Base-by-base conservation (phyloP, 2,329 filamentous ascomycete species). In the Monosporascus ibericus region DNA sequence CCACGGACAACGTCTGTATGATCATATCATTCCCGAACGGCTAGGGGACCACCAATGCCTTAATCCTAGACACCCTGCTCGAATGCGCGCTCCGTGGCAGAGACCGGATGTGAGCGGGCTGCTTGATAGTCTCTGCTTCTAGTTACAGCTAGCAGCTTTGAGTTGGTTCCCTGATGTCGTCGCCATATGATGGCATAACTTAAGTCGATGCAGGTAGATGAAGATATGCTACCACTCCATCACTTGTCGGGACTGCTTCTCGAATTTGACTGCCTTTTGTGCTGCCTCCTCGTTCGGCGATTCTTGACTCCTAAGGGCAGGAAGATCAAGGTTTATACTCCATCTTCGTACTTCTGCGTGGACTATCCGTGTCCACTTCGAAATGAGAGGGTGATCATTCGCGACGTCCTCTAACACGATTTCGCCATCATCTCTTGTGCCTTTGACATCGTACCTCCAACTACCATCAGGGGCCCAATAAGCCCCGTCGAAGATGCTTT, bases 381-480 rank as follows among this genome's bases (percentile, higher is more conserved):
- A 68, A 39, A 91, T 65, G 48, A 90, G 58, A 38, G 88, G 88
- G 68, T 92, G 88, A 25, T 81, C 78, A 39, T 72, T 74, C 1
- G 86, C 87, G 46, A 91, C 80, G 63, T 86, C 78, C 38, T 74
- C 67, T 59, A 87, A 85, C 0, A 52, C 7, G 9, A 63, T 48
- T 5, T 69, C 67, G 6, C 67, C 72, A 6, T 67, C 63, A 7
- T 53, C 54, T 20, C 54, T 48, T 14, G 55, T 40, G 1, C 48
- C 57, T 18, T 69, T 63, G 30, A 88, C 78, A 1, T 78, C 71
- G 66, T 80, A 92, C 60, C 72, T 83, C 86, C 87, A 91, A 39
- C 84, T 81, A 1, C 88, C 88, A 63, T 90, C 86, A 11, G 78
- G 71, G 3, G 80, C 79, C 75, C 88, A 89, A 68, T 79, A 90